phyloP scores from a whole-genome alignment of 768 basidiomycete genomes.

The Podaxis carcinomalis region DNA sequence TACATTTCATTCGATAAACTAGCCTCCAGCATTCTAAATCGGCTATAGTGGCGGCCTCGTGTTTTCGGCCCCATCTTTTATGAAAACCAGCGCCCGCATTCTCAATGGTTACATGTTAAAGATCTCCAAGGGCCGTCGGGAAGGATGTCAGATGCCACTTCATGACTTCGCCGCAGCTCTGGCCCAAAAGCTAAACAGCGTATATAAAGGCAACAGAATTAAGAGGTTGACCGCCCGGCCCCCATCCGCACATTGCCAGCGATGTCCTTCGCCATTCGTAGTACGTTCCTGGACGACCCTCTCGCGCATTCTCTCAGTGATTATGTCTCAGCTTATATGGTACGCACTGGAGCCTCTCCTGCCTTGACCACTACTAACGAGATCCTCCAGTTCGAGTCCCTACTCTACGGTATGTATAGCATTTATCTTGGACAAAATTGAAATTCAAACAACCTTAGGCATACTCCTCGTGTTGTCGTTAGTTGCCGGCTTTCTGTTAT shows the following conservation, averaged over 20 bases:
- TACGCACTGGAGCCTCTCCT: neutral
- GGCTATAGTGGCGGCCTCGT: neutral
- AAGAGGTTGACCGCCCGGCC: neutral
- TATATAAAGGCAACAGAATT: neutral
- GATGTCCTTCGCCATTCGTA: neutral
- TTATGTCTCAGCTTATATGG: neutral
- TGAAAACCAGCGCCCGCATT: neutral
- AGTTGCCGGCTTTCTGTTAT: neutral
- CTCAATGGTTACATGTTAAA: neutral
- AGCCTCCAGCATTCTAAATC: no score
- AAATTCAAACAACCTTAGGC: neutral
- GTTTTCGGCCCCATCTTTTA: neutral
- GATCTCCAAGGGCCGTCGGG: neutral
- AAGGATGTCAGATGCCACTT: neutral
- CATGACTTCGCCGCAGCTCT: neutral
- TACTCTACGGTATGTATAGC: neutral
- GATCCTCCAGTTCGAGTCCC: neutral
- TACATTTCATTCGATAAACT: no score
- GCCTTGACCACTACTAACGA: neutral
- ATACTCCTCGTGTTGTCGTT: neutral
- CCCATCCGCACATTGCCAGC: neutral
- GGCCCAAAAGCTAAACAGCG: neutral
- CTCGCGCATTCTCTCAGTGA: neutral
- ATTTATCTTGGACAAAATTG: neutral
- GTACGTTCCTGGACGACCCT: neutral